These are phyloP conservation scores for Cercophora sp. DNA, from an alignment of 495 filamentous ascomycete genomes.

Conservation along the genomic window DNA sequence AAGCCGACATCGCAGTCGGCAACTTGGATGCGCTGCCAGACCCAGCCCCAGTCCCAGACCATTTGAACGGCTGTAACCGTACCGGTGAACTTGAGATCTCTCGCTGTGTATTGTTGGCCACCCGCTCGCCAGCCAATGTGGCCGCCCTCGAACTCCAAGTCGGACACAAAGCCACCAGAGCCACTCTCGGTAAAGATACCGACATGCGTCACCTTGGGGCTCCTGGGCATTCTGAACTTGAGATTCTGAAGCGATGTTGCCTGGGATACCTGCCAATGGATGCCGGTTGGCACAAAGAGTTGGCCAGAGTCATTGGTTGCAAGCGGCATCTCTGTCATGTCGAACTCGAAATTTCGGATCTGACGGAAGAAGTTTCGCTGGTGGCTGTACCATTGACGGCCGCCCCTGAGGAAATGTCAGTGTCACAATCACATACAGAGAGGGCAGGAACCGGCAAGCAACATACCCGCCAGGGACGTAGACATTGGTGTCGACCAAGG, in stretches of 20 bases:
- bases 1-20: conserved; percentile 17
- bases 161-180: conserved; percentile 46
- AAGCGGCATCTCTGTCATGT: conserved; percentile 59
- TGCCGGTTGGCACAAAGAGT: conserved; percentile 49
- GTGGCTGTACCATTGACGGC: conserved; percentile 49
- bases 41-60: conserved; percentile 47
- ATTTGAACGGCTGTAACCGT: not conserved
- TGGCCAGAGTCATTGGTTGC: conserved; percentile 38
- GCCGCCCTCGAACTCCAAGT: not conserved
- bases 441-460: too few relatives aligned
- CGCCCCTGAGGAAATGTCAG: too few relatives aligned
- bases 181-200: conserved; percentile 77
- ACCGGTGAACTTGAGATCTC: not conserved
- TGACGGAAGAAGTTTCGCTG: conserved; percentile 96
- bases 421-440: too few relatives aligned
- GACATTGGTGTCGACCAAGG: conserved; percentile 29
- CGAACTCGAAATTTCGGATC: conserved; percentile 85
- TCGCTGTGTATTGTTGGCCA: not conserved
- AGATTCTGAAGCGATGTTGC: conserved; percentile 84
- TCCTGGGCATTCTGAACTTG: conserved; percentile 1
- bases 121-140: not conserved
- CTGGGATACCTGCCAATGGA: conserved; percentile 94
- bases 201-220: conserved; percentile 27
- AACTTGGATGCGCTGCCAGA: conserved; percentile 32
- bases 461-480: conserved; percentile 33